phyloP scores from a whole-genome alignment of 257 asterid genomes.

The Cinchona pubescens region DNA sequence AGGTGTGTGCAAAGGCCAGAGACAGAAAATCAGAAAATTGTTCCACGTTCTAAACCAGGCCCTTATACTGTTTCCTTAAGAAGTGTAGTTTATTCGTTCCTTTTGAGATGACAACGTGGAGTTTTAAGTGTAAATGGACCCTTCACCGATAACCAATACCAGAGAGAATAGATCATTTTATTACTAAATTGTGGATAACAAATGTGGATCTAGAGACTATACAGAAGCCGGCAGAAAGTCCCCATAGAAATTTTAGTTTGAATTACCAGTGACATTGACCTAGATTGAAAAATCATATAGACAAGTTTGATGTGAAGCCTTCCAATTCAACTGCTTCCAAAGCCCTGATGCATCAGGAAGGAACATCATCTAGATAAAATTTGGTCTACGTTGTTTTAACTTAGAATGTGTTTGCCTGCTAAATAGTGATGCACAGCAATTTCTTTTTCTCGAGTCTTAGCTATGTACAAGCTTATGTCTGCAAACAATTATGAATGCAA shows the following conservation, averaged over 20 bases:
- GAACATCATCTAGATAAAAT: conserved; percentile 16
- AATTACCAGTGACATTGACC: conserved; percentile 27
- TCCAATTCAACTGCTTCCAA: conserved; percentile 8
- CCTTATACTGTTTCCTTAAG: neutral
- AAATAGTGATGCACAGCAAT: neutral
- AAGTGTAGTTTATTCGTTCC: neutral
- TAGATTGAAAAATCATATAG: conserved; percentile 22
- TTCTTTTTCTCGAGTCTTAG: neutral
- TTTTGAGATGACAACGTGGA: neutral
- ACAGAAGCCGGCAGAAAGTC: conserved; percentile 11
- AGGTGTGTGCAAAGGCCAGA: neutral
- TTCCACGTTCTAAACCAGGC: neutral
- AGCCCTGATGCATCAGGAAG: neutral
- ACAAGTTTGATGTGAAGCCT: conserved; percentile 18
- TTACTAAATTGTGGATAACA: conserved; percentile 7
- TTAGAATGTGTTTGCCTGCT: neutral
- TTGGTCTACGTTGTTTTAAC: neutral
- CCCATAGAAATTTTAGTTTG: conserved; percentile 9
- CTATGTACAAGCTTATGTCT: neutral
- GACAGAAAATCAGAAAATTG: neutral
- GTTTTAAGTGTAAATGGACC: neutral
- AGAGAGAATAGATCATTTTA: neutral
- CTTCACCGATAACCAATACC: neutral
- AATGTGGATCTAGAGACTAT: conserved; percentile 7
- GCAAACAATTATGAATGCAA: neutral